These are phyloP conservation scores for Houttuynia cordata DNA, from an alignment of 164 flowering plant species.

Conservation along the genomic window DNA sequence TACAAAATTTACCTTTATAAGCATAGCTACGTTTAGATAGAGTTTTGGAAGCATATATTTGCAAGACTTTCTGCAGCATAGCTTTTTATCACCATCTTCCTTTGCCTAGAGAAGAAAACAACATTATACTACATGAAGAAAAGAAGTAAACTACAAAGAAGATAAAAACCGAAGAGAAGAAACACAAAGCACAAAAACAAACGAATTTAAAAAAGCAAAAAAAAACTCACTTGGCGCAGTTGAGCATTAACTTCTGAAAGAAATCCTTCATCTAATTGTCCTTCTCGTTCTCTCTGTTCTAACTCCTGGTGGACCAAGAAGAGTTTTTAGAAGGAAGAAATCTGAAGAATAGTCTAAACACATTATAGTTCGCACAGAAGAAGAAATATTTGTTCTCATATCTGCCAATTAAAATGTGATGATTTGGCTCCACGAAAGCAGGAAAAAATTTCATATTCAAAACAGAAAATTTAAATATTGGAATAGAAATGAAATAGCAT, in stretches of 20 bases:
- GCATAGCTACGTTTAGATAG: conserved; percentile 91
- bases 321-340: background rate
- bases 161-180: background rate
- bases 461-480: too few species aligned
- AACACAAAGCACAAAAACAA: background rate
- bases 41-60: conserved; percentile 69
- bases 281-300: conserved; percentile 71
- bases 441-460: too few species aligned
- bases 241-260: conserved; percentile 92
- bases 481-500: too few species aligned
- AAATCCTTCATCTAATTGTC: conserved; percentile 85
- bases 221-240: conserved; percentile 57
- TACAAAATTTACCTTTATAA: conserved; percentile 45
- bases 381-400: too few species aligned
- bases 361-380: background rate
- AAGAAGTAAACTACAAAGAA: background rate
- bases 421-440: too few species aligned
- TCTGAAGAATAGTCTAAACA: background rate
- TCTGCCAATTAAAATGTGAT: too few species aligned
- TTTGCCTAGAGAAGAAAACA: conserved; percentile 52
- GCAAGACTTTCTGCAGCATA: conserved; percentile 88
- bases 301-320: conserved; percentile 38
- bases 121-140: background rate
- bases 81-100: conserved; percentile 88
- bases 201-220: background rate